These are phyloP conservation scores for Neofusicoccum sp. DNA, from an alignment of 2,329 filamentous ascomycete species.

Conservation along the genomic window DNA sequence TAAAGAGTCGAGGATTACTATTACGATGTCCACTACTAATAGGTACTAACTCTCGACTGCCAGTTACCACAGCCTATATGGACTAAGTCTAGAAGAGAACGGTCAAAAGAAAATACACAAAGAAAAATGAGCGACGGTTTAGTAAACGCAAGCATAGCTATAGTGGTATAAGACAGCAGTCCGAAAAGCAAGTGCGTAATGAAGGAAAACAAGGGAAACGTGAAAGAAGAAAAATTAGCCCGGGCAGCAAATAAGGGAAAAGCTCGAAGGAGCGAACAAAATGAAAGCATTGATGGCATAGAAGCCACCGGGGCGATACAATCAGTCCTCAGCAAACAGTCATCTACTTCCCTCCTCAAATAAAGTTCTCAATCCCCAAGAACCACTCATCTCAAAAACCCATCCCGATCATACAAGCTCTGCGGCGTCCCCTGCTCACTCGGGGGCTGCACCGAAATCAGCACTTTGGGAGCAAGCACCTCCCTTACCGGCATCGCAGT, in stretches of 20 bases:
- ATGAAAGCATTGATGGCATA: too few species aligned
- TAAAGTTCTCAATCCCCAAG: neutral
- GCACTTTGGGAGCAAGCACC: constrained; percentile 14
- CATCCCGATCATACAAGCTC: constrained; percentile 35
- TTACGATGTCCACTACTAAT: neutral
- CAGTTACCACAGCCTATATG: too few species aligned
- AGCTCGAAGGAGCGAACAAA: neutral
- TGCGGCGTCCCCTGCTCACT: constrained; percentile 26
- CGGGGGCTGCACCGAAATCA: constrained; percentile 26
- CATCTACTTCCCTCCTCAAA: too few species aligned
- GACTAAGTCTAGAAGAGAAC: neutral
- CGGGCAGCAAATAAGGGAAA: neutral
- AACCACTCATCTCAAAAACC: constrained; percentile 26
- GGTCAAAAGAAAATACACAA: neutral
- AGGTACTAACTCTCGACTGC: too few species aligned
- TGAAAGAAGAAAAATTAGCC: neutral
- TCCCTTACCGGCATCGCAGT: neutral
- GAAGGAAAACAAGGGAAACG: neutral
- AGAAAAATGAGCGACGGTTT: neutral
- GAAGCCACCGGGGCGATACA: too few species aligned
- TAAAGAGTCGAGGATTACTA: neutral
- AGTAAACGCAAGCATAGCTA: neutral
- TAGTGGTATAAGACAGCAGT: neutral
- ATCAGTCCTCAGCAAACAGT: too few species aligned
- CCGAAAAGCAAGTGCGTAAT: neutral